Base-by-base conservation (phyloP, 257 asterid genomes). In the Oldenlandia corymbosa region DNA sequence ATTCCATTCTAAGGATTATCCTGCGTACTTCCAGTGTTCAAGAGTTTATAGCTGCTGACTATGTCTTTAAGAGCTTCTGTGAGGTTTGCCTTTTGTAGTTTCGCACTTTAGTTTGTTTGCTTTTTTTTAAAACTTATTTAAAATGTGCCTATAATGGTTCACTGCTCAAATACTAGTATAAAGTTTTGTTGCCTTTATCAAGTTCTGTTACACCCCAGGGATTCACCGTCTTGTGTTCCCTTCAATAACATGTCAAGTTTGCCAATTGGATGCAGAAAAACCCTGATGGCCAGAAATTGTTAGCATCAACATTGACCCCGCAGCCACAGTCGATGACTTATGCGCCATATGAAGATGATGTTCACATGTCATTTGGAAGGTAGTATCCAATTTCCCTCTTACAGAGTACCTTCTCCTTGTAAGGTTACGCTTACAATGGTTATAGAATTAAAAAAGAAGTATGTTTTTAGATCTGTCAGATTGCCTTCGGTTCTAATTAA, bases 281-380 rank as follows among this genome's bases (percentile, higher is more conserved):
- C 69, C 88, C 85, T 14, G 95, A 86, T 68, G 97, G 99, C 57
- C 99, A 92, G 81, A 76, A 81, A 60, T 84, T 92, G 95, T 72
- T 92, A 71, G 95, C 90, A 60, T 89, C 97, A 60, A 92, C 97
- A 63, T 77, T 89, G 72, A 83, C 76, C 75, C 93, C 92, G 52
- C 95, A 87, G 75, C 97, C 97, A 24, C 84, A 73, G 12, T 64
- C 85, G 72, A 79, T 80, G 72, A 56, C 79, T 52, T 79, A 82
- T 78, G 87, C 96, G 28, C 87, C 93, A 23, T 52, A 68, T 68
- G 99, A 87, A 76, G 97, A 87, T 57, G 99, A 92, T 78, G 83
- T 85, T 63, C 81, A 89, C 77, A 87, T 87, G 96, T 84, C 99
- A 78, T 92, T 92, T 79, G 97, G 98, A 81, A 87, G 98, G 97